Evolutionary conservation across 1,284 basidiomycete species (phyloP).

Genomic region (Malassezia japonica): DNA sequence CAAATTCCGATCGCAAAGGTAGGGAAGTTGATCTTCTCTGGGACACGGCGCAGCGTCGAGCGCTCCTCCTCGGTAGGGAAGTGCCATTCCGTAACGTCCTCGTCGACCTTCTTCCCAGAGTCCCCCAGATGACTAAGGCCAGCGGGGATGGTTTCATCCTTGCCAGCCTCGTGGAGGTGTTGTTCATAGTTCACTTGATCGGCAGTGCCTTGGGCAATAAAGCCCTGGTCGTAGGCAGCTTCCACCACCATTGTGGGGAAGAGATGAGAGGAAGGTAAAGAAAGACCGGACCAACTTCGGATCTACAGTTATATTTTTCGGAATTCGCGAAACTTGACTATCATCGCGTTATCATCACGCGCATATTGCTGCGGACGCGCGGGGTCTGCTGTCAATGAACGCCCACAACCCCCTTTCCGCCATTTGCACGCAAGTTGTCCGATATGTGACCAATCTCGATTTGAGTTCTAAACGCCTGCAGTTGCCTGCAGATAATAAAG

Average conservation of each 20-base stretch:
- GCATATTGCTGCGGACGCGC: too few species aligned
- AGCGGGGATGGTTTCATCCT: neutral
- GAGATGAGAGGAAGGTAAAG: too few species aligned
- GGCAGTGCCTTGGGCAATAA: neutral
- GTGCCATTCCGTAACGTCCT: neutral
- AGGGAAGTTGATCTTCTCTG: slow-evolving; percentile 39
- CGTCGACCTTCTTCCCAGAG: slow-evolving; percentile 1
- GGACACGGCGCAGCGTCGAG: slow-evolving; percentile 33
- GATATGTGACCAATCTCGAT: too few species aligned
- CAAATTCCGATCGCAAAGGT: slow-evolving; percentile 42
- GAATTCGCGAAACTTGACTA: too few species aligned
- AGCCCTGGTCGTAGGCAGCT: neutral
- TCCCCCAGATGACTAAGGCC: neutral
- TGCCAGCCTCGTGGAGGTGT: neutral
- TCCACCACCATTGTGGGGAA: neutral
- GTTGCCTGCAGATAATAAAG: too few species aligned
- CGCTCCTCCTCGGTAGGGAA: slow-evolving; percentile 38
- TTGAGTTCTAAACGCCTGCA: too few species aligned
- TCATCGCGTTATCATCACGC: too few species aligned
- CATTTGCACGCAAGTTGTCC: too few species aligned
- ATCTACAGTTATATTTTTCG: too few species aligned
- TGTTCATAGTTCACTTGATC: slow-evolving; percentile 7
- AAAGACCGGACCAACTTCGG: too few species aligned
- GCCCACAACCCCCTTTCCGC: too few species aligned
- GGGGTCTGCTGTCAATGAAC: too few species aligned